Conservation (phyloP, 805 yeast genomes). For the Kazachstania viticola region DNA sequence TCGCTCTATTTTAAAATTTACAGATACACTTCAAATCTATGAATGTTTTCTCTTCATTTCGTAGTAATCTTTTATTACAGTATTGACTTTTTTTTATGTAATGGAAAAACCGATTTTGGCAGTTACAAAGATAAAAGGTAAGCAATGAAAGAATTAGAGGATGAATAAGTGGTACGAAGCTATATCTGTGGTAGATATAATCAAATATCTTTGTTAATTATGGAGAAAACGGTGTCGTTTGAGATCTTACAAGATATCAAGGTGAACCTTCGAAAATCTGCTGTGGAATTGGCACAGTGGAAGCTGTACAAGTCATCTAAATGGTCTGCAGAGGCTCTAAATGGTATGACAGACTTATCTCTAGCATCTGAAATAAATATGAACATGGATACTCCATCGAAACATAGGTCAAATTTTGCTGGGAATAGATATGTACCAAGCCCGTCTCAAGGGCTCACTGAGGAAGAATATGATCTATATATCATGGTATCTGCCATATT, state of each 20-base stretch:
- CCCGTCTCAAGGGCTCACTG: conserved; percentile 8
- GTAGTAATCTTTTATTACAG: too few species aligned
- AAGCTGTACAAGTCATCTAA: conserved; percentile 62
- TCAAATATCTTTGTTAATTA: too few species aligned
- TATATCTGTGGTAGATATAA: too few species aligned
- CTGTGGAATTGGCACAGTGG: conserved; percentile 37
- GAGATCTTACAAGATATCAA: conserved; percentile 9
- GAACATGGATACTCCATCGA: conserved; percentile 17
- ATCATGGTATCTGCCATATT: conserved; percentile 62
- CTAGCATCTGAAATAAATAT: conserved; percentile 5
- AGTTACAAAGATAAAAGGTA: too few species aligned
- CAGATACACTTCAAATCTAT: too few species aligned
- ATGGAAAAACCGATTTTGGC: too few species aligned
- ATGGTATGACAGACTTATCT: conserved; percentile 34
- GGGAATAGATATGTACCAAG: conserved; percentile 1
- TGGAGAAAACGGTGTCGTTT: too few species aligned
- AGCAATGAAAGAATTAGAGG: too few species aligned
- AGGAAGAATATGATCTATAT: conserved; percentile 35
- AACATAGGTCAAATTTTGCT: conserved; percentile 8
- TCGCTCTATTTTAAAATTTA: too few species aligned
- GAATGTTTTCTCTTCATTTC: too few species aligned
- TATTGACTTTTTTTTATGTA: too few species aligned
- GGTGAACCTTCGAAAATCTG: conserved; percentile 30
- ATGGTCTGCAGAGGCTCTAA: conserved; percentile 76
- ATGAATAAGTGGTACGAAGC: too few species aligned